These are phyloP conservation scores for Dittrichia graveolens DNA, from an alignment of 129 eudicot species.

Conservation along the genomic window DNA sequence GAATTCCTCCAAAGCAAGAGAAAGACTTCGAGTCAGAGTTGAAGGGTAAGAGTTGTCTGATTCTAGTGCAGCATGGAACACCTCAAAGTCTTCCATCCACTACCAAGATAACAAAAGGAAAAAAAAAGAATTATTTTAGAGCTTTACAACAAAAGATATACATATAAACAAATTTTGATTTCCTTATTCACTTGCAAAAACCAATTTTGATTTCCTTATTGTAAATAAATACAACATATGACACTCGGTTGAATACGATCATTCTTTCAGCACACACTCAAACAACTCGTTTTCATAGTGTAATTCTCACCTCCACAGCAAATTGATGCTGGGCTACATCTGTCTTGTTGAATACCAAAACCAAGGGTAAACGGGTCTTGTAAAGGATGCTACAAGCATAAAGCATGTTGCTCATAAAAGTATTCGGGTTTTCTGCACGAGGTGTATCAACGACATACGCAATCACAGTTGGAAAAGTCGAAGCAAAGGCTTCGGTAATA, in stretches of 20 bases:
- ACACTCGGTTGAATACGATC: background rate
- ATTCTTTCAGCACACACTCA: constrained; percentile 1
- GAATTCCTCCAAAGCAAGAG: constrained; percentile 86
- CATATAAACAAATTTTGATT: no score
- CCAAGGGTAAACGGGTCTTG: constrained; percentile 83
- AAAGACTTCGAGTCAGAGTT: constrained; percentile 82
- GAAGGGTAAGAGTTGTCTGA: constrained; percentile 82
- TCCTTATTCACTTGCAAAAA: no score
- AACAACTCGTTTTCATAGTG: background rate
- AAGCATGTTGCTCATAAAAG: constrained; percentile 98
- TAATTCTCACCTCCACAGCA: constrained; percentile 70
- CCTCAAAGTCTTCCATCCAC: constrained; percentile 98
- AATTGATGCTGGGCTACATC: constrained; percentile 94
- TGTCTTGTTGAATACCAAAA: constrained; percentile 84
- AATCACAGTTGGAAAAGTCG: constrained; percentile 86
- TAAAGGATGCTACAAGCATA: constrained; percentile 98
- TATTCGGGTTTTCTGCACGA: constrained; percentile 75
- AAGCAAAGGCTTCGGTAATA: constrained; percentile 94
- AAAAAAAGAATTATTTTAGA: background rate
- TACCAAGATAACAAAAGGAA: constrained; percentile 28
- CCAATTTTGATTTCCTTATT: background rate
- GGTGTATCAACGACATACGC: constrained; percentile 95
- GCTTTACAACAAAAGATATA: background rate
- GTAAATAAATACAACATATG: background rate
- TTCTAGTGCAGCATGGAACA: constrained; percentile 82